These are phyloP conservation scores for Calonectria henricotiae DNA, from an alignment of 2,329 filamentous ascomycete genomes.

Conservation along the genomic window DNA sequence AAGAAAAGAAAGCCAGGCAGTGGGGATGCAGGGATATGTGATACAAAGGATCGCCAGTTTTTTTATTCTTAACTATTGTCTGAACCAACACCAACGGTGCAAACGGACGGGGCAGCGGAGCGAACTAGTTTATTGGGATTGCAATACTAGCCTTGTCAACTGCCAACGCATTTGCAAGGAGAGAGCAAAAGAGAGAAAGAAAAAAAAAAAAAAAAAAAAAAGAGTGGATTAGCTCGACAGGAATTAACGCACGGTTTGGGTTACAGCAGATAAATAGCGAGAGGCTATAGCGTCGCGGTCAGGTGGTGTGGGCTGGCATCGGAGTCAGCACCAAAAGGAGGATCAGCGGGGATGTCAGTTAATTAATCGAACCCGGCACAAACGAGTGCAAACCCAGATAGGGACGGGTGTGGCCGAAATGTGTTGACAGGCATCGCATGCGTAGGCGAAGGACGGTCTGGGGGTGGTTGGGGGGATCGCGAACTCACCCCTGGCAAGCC, in stretches of 20 bases:
- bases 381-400: conserved; percentile 27
- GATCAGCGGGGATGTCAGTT: conserved; percentile 26
- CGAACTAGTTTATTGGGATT: not conserved
- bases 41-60: not conserved
- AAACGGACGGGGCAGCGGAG: not conserved
- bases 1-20: conserved; percentile 8
- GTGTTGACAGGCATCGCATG: conserved; percentile 7
- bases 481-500: conserved; percentile 2
- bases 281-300: conserved; percentile 19
- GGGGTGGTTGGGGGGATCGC: conserved; percentile 17
- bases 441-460: conserved; percentile 11
- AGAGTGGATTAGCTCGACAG: not conserved
- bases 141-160: not conserved
- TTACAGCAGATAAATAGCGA: conserved; percentile 17
- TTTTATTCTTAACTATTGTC: not conserved
- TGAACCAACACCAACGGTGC: not conserved
- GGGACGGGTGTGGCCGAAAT: conserved; percentile 28
- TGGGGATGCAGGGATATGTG: conserved; percentile 19
- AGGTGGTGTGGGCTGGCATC: conserved; percentile 13
- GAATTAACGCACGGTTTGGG: conserved; percentile 12
- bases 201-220: no score
- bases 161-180: not conserved
- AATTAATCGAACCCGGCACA: conserved; percentile 24
- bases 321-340: conserved; percentile 35
- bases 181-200: not conserved